Base-by-base conservation (phyloP, 2,329 filamentous ascomycete species). In the Penicillium sp. region DNA sequence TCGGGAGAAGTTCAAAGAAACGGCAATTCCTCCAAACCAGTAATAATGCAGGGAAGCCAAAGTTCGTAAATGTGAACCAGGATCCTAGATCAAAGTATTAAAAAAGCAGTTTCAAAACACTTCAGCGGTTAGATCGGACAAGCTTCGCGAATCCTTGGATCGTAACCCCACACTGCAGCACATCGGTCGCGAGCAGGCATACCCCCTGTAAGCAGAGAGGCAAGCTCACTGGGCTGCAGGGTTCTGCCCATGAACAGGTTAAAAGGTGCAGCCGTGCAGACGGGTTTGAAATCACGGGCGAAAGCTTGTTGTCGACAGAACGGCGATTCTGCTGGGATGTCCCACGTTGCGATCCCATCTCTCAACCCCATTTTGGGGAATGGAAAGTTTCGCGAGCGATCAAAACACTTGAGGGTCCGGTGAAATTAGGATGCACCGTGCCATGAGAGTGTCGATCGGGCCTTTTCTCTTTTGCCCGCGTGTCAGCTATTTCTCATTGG, bases 91-190 rank as follows among this genome's bases (percentile, higher is more conserved):
- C 7, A 26, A 51, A 33, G 27, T 8, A 23, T n/a, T 23, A n/a
- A 35, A 23, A 15, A 20, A 33, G 22, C 26, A 43, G 41, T 42
- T 20, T 42, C 9, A 35, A 33, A 51, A 42, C 35, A 27, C 20
- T 26, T 23, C 7, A 45, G 53, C 48, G 27, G 55, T 56, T 18
- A 54, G 47, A 59, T 60, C 55, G 15, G 55, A 60, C 59, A 62
- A 62, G 59, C 59, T 62, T 62, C 57, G 48, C 43, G 52, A 57
- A 54, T 55, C 49, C 51, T 42, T 48, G 53, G 56, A 58, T 54
- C 56, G 40, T 50, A 53, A 50, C 59, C 57, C 59, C 57, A 60
- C 57, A 58, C 45, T 58, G 42, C 53, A 58, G 50, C 55, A 40
- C 46, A 49, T 40, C 33, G 31, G 51, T 47, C 35, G 25, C 48